Conservation (phyloP, 495 filamentous ascomycete genomes). For the Podospora bellae-mahoneyi region DNA sequence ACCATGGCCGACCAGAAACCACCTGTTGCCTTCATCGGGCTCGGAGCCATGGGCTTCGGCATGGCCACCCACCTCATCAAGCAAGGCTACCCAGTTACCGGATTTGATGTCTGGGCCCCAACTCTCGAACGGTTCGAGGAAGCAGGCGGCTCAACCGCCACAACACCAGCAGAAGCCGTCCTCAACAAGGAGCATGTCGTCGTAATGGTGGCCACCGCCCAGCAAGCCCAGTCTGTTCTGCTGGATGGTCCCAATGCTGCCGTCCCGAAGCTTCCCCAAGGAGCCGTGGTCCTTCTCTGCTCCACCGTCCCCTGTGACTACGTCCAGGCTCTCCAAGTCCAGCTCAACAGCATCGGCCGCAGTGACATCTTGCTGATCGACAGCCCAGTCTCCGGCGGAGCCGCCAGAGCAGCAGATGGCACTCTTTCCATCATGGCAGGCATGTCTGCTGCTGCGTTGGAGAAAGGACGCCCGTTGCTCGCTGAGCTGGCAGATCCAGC, state of each 20-base stretch:
- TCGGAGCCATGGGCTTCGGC: slow-evolving; percentile 86
- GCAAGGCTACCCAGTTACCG: slow-evolving; percentile 63
- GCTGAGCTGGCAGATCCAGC: slow-evolving; percentile 55
- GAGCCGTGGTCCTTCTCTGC: slow-evolving; percentile 64
- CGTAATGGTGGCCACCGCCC: slow-evolving; percentile 75
- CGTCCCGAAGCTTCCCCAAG: slow-evolving; percentile 51
- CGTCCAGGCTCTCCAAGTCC: slow-evolving; percentile 54
- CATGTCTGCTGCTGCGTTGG: slow-evolving; percentile 54
- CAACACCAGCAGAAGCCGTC: slow-evolving; percentile 62
- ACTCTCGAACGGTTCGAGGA: slow-evolving; percentile 65
- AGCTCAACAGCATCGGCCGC: slow-evolving; percentile 53
- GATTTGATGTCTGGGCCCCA: slow-evolving; percentile 73
- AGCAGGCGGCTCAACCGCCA: slow-evolving; percentile 60
- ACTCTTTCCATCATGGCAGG: slow-evolving; percentile 80
- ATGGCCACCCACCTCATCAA: slow-evolving; percentile 78
- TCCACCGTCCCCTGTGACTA: slow-evolving; percentile 72
- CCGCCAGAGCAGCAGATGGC: slow-evolving; percentile 66
- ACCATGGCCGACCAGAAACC: slow-evolving; percentile 44
- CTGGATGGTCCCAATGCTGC: slow-evolving; percentile 60
- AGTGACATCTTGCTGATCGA: slow-evolving; percentile 69
- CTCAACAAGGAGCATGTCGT: slow-evolving; percentile 59
- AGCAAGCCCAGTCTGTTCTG: slow-evolving; percentile 63
- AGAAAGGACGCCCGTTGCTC: slow-evolving; percentile 58
- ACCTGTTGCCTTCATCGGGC: slow-evolving; percentile 71
- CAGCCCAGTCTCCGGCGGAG: slow-evolving; percentile 74